phyloP scores from a whole-genome alignment of 176 grass and related monocot genomes.

The Oryza coarctata region DNA sequence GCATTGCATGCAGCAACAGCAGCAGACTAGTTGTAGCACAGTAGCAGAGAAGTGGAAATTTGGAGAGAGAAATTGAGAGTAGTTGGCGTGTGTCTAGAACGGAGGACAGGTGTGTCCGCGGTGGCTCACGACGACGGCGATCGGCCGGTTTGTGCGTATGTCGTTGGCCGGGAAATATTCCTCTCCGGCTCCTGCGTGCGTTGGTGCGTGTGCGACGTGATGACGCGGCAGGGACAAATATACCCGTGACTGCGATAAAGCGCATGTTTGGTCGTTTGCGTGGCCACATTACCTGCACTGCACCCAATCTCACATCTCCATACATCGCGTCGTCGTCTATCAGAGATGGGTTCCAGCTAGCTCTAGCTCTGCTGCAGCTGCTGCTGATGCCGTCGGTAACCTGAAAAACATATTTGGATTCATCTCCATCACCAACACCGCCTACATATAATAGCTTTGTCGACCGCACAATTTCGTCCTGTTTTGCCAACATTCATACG shows the following conservation, averaged over 20 bases:
- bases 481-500: neutral
- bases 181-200: neutral
- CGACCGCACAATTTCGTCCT: neutral
- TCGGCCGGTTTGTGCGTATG: neutral
- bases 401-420: neutral
- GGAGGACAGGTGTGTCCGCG: neutral
- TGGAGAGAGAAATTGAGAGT: neutral
- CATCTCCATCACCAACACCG: neutral
- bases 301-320: neutral
- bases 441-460: neutral
- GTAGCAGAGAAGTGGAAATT: neutral
- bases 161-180: slow-evolving; percentile 3
- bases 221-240: neutral
- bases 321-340: neutral
- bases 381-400: slow-evolving; percentile 28
- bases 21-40: neutral
- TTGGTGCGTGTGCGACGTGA: neutral
- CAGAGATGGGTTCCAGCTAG: slow-evolving; percentile 35
- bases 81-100: neutral
- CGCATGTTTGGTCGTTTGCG: slow-evolving; percentile 43
- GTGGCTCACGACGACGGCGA: neutral
- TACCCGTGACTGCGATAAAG: slow-evolving; percentile 34
- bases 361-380: neutral
- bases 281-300: neutral
- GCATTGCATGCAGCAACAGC: too few relatives aligned